A percentile compares a stretch with the other conserved stretches of the same genome.
Conservation (phyloP, 306 rosid species). For the Luffa acutangula region DNA sequence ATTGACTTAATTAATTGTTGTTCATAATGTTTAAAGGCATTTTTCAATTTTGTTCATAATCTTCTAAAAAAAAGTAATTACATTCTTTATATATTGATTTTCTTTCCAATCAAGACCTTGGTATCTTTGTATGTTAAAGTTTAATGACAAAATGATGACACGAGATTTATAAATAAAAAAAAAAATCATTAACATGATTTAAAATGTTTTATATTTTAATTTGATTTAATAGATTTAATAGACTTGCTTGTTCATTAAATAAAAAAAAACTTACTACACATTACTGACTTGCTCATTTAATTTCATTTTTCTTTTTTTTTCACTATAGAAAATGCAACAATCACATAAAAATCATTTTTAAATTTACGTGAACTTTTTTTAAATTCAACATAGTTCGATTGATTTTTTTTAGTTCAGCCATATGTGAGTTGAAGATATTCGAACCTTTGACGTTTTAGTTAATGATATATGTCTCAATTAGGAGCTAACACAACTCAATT, state of each 20-base stretch:
- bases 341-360: not conserved
- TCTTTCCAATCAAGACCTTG: not conserved
- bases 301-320: too few species aligned
- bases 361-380: not conserved
- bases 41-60: not conserved
- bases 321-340: not conserved
- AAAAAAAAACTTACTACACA: not conserved
- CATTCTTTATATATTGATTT: not conserved
- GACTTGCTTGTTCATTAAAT: not conserved
- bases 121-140: not conserved
- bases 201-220: not conserved
- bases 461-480: too few species aligned
- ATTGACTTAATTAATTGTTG: too few species aligned
- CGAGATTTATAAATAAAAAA: not conserved
- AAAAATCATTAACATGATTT: not conserved
- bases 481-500: too few species aligned
- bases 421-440: too few species aligned
- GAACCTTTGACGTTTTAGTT: too few species aligned
- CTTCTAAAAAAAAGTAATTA: not conserved
- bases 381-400: too few species aligned
- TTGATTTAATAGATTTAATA: not conserved
- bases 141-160: not conserved
- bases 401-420: too few species aligned
- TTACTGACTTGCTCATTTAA: not conserved
- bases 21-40: not conserved